Conservation (phyloP, 2,329 filamentous ascomycete species). For the Cryphonectria naterciae region DNA sequence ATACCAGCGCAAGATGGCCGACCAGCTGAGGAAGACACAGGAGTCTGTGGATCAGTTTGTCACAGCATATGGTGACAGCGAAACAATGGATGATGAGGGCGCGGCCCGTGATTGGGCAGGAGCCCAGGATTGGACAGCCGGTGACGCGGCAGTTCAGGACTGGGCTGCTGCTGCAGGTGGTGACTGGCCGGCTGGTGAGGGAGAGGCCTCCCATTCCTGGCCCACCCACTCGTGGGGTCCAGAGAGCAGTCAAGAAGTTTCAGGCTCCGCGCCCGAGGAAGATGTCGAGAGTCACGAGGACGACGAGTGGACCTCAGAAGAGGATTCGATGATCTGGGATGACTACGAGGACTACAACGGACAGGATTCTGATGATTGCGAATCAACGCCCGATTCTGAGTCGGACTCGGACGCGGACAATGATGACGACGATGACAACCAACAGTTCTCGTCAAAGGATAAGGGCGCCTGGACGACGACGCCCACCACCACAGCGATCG, state of each 20-base stretch:
- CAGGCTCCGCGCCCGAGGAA: neutral
- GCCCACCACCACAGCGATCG: neutral
- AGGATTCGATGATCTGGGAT: neutral
- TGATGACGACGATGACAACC: neutral
- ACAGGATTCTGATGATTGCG: neutral
- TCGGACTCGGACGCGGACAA: neutral
- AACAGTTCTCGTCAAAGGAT: neutral
- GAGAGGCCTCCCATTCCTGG: neutral
- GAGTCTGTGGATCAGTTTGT: neutral
- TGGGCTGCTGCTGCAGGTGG: neutral
- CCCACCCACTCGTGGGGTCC: neutral
- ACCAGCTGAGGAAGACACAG: neutral
- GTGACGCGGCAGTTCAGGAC: neutral
- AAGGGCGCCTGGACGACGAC: neutral
- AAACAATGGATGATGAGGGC: neutral
- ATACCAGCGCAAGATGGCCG: neutral
- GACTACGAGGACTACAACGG: constrained; percentile 1
- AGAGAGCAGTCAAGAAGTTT: neutral
- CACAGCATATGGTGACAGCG: neutral
- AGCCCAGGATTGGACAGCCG: neutral
- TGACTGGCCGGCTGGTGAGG: neutral
- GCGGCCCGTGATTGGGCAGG: neutral
- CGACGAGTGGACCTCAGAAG: neutral
- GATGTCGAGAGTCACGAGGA: neutral
- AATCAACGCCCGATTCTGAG: neutral